Evolutionary conservation across 352 stramenopile genomes (phyloP).

Genomic region (Phytophthora lateralis): DNA sequence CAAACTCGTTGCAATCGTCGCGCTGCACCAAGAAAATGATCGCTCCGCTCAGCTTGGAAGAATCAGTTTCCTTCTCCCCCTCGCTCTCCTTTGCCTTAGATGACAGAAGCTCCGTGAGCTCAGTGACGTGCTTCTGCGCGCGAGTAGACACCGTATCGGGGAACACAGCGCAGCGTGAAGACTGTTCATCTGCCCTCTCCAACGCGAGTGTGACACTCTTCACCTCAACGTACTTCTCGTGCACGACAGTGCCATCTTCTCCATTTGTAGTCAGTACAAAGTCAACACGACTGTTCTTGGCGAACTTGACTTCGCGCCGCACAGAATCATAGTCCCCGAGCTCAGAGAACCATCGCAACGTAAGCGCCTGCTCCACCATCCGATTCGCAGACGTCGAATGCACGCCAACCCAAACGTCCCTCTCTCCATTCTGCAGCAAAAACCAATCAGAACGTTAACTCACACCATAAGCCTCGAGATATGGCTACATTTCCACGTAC

Average conservation of each 20-base stretch:
- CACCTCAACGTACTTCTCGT: slow-evolving; percentile 83
- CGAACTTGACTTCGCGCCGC: slow-evolving; percentile 77
- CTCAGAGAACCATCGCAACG: slow-evolving; percentile 65
- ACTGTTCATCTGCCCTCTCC: slow-evolving; percentile 2
- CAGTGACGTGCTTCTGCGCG: slow-evolving; percentile 77
- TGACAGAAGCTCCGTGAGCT: slow-evolving; percentile 69
- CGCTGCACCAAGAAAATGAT: slow-evolving; percentile 85
- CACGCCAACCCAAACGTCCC: slow-evolving; percentile 76
- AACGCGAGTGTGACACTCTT: slow-evolving; percentile 81
- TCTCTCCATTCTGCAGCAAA: slow-evolving; percentile 62
- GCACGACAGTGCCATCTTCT: slow-evolving; percentile 34
- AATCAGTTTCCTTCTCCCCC: slow-evolving; percentile 13
- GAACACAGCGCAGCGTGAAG: slow-evolving; percentile 64
- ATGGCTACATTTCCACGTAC: slow-evolving; percentile 41
- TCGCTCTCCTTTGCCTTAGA: slow-evolving; percentile 8
- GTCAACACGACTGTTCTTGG: slow-evolving; percentile 84
- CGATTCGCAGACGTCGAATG: slow-evolving; percentile 79
- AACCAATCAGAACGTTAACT: background rate
- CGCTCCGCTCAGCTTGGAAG: slow-evolving; percentile 42
- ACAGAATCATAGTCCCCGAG: slow-evolving; percentile 60
- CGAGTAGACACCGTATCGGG: slow-evolving; percentile 79
- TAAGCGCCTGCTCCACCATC: slow-evolving; percentile 77
- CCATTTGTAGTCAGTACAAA: slow-evolving; percentile 68
- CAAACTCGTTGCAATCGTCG: slow-evolving; percentile 74
- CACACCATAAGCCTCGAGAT: background rate